Conservation (phyloP, 306 rosid species). For the Malus asiatica region DNA sequence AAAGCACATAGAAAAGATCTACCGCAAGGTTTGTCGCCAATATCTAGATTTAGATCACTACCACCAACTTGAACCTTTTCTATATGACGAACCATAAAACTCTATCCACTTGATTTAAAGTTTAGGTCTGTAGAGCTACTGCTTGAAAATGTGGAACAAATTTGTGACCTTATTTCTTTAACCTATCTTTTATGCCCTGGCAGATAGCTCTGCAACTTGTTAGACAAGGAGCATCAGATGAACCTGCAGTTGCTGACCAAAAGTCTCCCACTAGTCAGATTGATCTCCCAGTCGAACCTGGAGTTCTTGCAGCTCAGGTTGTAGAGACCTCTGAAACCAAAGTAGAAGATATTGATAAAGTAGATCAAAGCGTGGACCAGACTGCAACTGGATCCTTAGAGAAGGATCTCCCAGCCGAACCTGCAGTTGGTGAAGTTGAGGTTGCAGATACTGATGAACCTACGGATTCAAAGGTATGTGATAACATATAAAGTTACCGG, state of each 20-base stretch:
- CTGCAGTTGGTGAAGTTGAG: constrained; percentile 36
- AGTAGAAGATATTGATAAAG: constrained; percentile 26
- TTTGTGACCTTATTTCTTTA: constrained; percentile 7
- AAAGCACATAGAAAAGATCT: constrained; percentile 91
- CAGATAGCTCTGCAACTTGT: constrained; percentile 93
- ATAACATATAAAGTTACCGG: not conserved
- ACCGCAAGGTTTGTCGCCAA: constrained; percentile 64
- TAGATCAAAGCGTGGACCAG: constrained; percentile 7
- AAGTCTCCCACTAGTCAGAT: not conserved
- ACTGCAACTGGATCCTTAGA: constrained; percentile 17
- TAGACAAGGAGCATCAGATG: constrained; percentile 48
- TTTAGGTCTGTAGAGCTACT: not conserved
- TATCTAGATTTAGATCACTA: not conserved
- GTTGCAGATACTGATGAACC: constrained; percentile 28
- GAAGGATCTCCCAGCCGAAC: constrained; percentile 20
- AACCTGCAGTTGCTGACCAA: constrained; percentile 20
- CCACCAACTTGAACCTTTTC: not conserved
- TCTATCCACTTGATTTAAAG: not conserved
- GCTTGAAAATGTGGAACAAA: not conserved
- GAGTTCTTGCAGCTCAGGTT: constrained; percentile 11
- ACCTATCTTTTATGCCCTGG: constrained; percentile 28
- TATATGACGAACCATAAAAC: not conserved
- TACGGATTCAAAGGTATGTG: constrained; percentile 42
- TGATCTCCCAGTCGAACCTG: constrained; percentile 21
- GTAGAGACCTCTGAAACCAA: constrained; percentile 25